These are phyloP conservation scores for Lagenidium giganteum DNA, from an alignment of 352 stramenopile species.

Conservation along the genomic window DNA sequence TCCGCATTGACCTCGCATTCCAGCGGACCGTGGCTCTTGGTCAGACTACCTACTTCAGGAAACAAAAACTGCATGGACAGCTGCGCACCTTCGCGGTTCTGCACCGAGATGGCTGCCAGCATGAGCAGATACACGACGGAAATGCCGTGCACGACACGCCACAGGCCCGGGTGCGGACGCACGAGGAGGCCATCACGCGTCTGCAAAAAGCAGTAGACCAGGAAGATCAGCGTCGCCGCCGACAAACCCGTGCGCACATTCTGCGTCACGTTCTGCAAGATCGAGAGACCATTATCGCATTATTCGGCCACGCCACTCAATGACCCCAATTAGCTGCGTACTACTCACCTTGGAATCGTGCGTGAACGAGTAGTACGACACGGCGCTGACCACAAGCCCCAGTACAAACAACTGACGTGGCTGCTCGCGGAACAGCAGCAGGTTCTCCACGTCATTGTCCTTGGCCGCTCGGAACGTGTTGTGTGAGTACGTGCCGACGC, in stretches of 20 bases:
- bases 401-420: conserved; percentile 78
- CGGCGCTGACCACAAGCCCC: conserved; percentile 36
- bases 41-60: conserved; percentile 50
- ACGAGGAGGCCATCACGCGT: conserved; percentile 76
- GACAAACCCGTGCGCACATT: conserved; percentile 63
- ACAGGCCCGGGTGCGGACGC: conserved; percentile 68
- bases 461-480: conserved; percentile 64
- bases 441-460: conserved; percentile 48
- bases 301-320: not conserved
- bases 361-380: conserved; percentile 82
- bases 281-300: not conserved
- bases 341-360: conserved; percentile 54
- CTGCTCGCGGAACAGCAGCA: conserved; percentile 76
- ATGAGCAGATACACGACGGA: conserved; percentile 76
- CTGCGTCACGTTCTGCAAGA: conserved; percentile 36
- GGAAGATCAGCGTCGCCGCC: conserved; percentile 69
- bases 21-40: conserved; percentile 25
- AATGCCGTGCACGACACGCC: conserved; percentile 74
- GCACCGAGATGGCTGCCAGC: conserved; percentile 58
- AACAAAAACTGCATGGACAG: conserved; percentile 69
- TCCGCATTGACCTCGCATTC: conserved; percentile 64
- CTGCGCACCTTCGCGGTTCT: conserved; percentile 61
- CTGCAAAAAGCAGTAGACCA: conserved; percentile 85
- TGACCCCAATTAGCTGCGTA: no score
- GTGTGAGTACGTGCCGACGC: conserved; percentile 10